Conservation (phyloP, 2,329 filamentous ascomycete genomes). For the Zopfia rhizophila region DNA sequence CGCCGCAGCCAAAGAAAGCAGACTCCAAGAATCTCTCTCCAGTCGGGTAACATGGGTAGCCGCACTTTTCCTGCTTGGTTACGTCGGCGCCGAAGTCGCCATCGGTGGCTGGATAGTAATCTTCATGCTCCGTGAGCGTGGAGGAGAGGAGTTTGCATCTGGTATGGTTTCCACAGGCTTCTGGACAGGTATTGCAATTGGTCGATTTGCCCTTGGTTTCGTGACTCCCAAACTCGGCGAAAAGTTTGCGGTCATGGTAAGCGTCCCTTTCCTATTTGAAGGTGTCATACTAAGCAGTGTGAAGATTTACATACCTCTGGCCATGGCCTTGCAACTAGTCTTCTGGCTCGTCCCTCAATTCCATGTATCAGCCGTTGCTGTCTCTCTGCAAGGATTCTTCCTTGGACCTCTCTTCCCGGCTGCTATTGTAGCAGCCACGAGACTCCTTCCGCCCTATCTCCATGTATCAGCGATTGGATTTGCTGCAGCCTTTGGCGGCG, state of each 20-base stretch:
- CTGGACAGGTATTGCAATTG: constrained; percentile 81
- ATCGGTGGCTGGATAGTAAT: constrained; percentile 82
- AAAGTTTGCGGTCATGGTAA: constrained; percentile 61
- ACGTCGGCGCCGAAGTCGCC: constrained; percentile 79
- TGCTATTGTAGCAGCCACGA: constrained; percentile 75
- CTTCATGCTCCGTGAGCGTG: constrained; percentile 80
- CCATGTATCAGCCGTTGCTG: constrained; percentile 74
- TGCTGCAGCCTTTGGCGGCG: constrained; percentile 77
- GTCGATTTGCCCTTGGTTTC: constrained; percentile 76
- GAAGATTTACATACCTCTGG: constrained; percentile 68
- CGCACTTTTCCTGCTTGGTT: constrained; percentile 76
- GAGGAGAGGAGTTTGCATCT: constrained; percentile 73
- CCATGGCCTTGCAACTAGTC: constrained; percentile 71
- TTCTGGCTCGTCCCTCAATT: constrained; percentile 84
- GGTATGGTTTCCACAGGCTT: constrained; percentile 81
- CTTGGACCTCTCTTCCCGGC: constrained; percentile 81
- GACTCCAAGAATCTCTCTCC: constrained; percentile 59
- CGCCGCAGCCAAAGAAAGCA: constrained; percentile 53
- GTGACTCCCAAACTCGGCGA: constrained; percentile 77
- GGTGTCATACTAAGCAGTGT: neutral
- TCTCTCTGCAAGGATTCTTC: constrained; percentile 78
- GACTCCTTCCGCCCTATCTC: constrained; percentile 75
- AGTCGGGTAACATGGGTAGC: constrained; percentile 72
- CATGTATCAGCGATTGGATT: constrained; percentile 83
- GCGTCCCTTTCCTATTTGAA: constrained; percentile 54